Evolutionary conservation across 2,329 filamentous ascomycete genomes (phyloP), one percentile per base, ranked within the genome.

Genomic region (Parastagonospora avenae): DNA sequence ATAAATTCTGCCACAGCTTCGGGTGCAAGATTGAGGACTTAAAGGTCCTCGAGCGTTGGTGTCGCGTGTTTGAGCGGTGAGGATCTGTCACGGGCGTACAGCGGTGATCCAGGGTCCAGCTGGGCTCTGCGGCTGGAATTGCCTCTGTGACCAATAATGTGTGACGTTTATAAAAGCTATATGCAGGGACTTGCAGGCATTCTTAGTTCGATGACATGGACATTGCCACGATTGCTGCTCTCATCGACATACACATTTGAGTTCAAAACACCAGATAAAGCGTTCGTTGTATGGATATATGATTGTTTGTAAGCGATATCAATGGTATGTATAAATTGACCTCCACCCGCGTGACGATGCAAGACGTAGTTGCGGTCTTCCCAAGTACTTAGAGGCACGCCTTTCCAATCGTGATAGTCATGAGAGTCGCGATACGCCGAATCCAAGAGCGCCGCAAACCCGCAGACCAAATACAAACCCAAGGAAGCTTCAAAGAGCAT

Each of bases 401-500:
- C 44, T 35, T 48, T 44, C 49, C 45, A 52, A 50, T 42, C 48
- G 46, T 59, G 45, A 46, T 45, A 14, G 42, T 59, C 56, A 48
- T 61, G 49, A 52, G 44, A 50, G 46, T 46, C 40, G 39, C 42
- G 27, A 9, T 24, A 50, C 47, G 49, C 51, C 50, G 14, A 28
- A 62, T 55, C 50, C 57, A 51, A 50, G 24, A 43, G 51, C 60
- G 59, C 56, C 55, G 48, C 44, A 44, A 56, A 60, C 53, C 49
- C 58, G 46, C 43, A 43, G 61, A 53, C 54, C 57, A 61, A 61
- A 62, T 64, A 51, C 52, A 63, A 59, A 64, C 60, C 54, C 57
- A 51, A 55, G 50, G 48, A 45, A 54, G 55, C 51, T 58, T 71
- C 63, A 72, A 41, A 72, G 63, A 57, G 66, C 66, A 65, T 71